Evolutionary conservation across 140 eudicot species (phyloP).

Genomic region (Bidens hawaiensis): DNA sequence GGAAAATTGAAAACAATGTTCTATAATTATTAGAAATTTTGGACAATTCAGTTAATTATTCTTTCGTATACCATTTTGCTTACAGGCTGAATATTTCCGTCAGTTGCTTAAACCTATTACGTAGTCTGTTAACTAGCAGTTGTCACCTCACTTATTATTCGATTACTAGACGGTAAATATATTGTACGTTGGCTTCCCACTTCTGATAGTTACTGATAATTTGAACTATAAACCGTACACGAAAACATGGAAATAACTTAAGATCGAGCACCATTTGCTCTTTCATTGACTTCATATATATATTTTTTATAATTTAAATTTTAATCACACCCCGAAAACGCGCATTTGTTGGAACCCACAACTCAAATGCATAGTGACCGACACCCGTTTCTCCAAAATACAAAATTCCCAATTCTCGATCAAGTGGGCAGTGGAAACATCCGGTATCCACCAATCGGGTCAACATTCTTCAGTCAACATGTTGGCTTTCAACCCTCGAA

Average conservation of each 20-base stretch:
- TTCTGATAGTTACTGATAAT: constrained; percentile 16
- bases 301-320: constrained; percentile 11
- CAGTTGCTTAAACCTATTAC: constrained; percentile 90
- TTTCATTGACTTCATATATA: constrained; percentile 16
- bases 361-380: constrained; percentile 50
- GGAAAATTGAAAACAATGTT: neutral
- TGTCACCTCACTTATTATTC: constrained; percentile 7
- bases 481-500: constrained; percentile 55
- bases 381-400: constrained; percentile 19
- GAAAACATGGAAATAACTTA: constrained; percentile 32
- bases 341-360: constrained; percentile 1
- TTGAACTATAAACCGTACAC: constrained; percentile 20
- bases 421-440: constrained; percentile 34
- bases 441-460: constrained; percentile 21
- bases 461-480: constrained; percentile 42
- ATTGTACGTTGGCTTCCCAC: constrained; percentile 16
- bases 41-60: constrained; percentile 1
- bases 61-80: constrained; percentile 15
- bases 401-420: constrained; percentile 27
- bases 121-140: constrained; percentile 50
- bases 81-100: constrained; percentile 86
- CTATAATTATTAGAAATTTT: neutral
- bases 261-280: constrained; percentile 17
- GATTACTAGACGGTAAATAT: constrained; percentile 16
- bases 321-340: neutral